Evolutionary conservation across 208 protist species (phyloP).

Genomic region (Novymonas esmeraldas): DNA sequence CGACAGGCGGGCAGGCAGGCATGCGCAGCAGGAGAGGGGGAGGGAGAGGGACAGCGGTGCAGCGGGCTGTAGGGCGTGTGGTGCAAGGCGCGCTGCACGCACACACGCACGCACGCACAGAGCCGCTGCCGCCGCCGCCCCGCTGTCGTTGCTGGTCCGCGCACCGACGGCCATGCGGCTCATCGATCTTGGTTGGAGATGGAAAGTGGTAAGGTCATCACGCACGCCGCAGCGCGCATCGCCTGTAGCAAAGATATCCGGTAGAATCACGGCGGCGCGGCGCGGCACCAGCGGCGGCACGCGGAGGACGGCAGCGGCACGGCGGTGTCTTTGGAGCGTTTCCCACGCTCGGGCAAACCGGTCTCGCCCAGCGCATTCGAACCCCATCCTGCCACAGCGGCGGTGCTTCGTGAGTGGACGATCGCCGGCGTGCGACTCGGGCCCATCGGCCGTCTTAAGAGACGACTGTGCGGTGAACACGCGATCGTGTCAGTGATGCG

Average conservation of each 20-base stretch:
- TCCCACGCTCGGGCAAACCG: constrained; percentile 49
- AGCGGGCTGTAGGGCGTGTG: no score
- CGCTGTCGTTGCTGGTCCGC: neutral
- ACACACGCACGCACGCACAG: constrained; percentile 16
- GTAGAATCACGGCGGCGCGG: constrained; percentile 37
- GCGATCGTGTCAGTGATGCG: no score
- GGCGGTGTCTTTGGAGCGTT: constrained; percentile 71
- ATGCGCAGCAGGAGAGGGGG: no score
- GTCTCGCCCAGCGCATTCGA: constrained; percentile 49
- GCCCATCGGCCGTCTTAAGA: no score
- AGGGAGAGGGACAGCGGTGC: no score
- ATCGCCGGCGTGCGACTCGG: no score
- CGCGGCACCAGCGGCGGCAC: neutral
- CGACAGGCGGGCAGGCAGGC: no score
- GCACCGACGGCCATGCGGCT: constrained; percentile 10
- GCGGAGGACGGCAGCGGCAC: no score
- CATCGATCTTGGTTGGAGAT: constrained; percentile 62
- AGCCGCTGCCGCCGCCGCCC: neutral
- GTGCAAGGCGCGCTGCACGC: neutral
- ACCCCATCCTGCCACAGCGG: constrained; percentile 20
- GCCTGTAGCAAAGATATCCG: constrained; percentile 53
- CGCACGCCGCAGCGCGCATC: constrained; percentile 24
- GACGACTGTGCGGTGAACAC: no score
- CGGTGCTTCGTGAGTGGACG: neutral
- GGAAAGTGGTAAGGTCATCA: constrained; percentile 40